These are phyloP conservation scores for Salix arbutifolia DNA, from an alignment of 345 rosid species.

Conservation along the genomic window DNA sequence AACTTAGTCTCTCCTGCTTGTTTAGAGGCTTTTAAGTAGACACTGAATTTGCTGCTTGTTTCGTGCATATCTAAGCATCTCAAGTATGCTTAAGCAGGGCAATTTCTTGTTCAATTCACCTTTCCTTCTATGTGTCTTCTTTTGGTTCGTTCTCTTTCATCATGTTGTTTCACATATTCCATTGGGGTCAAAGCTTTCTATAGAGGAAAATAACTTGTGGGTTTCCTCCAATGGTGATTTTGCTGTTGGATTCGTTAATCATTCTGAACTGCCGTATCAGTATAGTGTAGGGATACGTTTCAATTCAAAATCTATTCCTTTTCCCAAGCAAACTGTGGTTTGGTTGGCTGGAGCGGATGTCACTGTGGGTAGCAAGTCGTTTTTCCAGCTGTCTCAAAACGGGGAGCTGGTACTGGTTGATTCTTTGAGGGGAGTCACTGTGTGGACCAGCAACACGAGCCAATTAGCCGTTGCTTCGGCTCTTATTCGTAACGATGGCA, in stretches of 20 bases:
- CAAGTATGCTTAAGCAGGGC: conserved; percentile 35
- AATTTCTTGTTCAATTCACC: conserved; percentile 10
- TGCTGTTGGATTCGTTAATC: conserved; percentile 60
- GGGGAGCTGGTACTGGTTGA: conserved; percentile 73
- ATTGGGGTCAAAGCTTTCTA: conserved; percentile 57
- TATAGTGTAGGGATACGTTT: conserved; percentile 70
- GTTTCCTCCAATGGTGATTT: conserved; percentile 62
- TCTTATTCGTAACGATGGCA: conserved; percentile 61
- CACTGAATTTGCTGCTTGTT: conserved; percentile 9
- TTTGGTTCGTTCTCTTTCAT: conserved; percentile 31
- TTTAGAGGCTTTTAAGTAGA: conserved; percentile 13
- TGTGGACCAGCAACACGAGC: conserved; percentile 59
- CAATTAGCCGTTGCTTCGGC: conserved; percentile 54
- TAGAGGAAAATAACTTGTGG: conserved; percentile 51
- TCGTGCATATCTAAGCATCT: conserved; percentile 21
- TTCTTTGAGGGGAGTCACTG: conserved; percentile 30
- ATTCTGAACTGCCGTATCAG: conserved; percentile 49
- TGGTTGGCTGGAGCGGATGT: conserved; percentile 77
- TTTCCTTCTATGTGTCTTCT: conserved; percentile 37
- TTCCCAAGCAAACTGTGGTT: conserved; percentile 41
- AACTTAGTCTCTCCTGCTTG: background rate
- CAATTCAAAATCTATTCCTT: conserved; percentile 54
- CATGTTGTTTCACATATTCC: conserved; percentile 48
- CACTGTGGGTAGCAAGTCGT: conserved; percentile 50
- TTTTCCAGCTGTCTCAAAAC: conserved; percentile 50